A percentile compares a stretch with the other conserved stretches of the same genome.
Evolutionary conservation across 2,329 filamentous ascomycete species (phyloP).

Genomic region (Pseudogymnoascus sp.): DNA sequence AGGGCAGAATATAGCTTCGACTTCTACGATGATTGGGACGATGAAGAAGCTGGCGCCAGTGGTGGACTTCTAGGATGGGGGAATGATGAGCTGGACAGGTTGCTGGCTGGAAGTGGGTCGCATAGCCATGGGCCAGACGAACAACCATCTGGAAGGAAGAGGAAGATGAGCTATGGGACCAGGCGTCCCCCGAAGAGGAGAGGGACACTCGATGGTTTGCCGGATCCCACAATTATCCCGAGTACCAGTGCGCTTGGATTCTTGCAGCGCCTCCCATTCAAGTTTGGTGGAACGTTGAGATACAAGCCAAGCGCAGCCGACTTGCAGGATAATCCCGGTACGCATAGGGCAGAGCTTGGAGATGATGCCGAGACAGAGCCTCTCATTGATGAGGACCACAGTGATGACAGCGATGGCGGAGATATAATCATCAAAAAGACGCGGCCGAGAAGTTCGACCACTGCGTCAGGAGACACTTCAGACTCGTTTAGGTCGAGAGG

Average conservation of each 20-base stretch:
- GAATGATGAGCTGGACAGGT: conserved; percentile 74
- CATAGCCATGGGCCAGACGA: conserved; percentile 36
- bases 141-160: conserved; percentile 62
- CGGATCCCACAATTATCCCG: conserved; percentile 82
- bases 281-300: conserved; percentile 69
- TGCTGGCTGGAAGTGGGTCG: conserved; percentile 62
- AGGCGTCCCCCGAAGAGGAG: conserved; percentile 49
- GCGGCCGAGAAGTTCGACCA: conserved; percentile 68
- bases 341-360: conserved; percentile 32
- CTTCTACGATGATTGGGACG: conserved; percentile 97
- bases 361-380: conserved; percentile 56
- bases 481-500: conserved; percentile 82
- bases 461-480: conserved; percentile 70
- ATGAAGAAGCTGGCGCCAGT: conserved; percentile 40
- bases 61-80: conserved; percentile 67
- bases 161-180: conserved; percentile 85
- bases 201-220: conserved; percentile 41
- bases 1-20: conserved; percentile 82
- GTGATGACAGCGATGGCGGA: conserved; percentile 27
- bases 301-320: conserved; percentile 90
- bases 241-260: conserved; percentile 82
- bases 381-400: conserved; percentile 56
- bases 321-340: conserved; percentile 74
- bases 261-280: conserved; percentile 74
- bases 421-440: conserved; percentile 22